Base-by-base conservation (phyloP, 345 rosid genomes). In the Ceriops tagal region DNA sequence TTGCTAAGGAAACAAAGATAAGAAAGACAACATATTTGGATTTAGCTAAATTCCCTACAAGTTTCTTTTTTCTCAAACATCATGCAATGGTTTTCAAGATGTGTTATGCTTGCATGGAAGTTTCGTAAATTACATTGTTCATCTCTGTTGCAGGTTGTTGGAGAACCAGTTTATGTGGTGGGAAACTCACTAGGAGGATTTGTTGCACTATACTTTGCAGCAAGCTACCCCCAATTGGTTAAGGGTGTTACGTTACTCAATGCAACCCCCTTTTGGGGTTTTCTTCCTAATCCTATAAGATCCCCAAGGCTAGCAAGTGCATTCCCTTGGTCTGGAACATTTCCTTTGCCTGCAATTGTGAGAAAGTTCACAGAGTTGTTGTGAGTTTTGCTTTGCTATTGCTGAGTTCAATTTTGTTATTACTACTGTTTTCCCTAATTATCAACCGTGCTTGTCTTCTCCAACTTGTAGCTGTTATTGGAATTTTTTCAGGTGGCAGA, bases 261-360 rank as follows among this genome's bases (percentile, higher is more conserved):
- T 59, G 97, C 99, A 6, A 92, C 99, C 58, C 99, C 97, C n/a
- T 91, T 91, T 74, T 95, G 97, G 99, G 99, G 99, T 49, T 87
- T 95, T 75, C 82, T 86, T 43, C 97, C 99, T 10, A 95, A 95
- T 81, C 96, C 96, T 47, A 27, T 76, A 68, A 85, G 77, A 77
- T 91, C 88, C 58, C 99, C 99, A 19, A 53, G 62, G 73, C 74
- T 91, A 61, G 89, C 99, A 57, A 83, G 82, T 67, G 43, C 90
- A 52, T 87, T 91, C 79, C 91, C 90, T 59, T 89, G 96, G 97
- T 81, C 93, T 8, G 97, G 99, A 70, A 84, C 92, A 62, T 89
- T 95, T 81, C 99, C 99, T 69, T 78, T 95, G 53, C 96, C 99
- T n/a, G 65, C 78, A 65, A 82, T 74, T 58, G 91, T 95, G 72